These are phyloP conservation scores for Apodospora peruviana DNA, from an alignment of 495 filamentous ascomycete genomes.

Conservation along the genomic window DNA sequence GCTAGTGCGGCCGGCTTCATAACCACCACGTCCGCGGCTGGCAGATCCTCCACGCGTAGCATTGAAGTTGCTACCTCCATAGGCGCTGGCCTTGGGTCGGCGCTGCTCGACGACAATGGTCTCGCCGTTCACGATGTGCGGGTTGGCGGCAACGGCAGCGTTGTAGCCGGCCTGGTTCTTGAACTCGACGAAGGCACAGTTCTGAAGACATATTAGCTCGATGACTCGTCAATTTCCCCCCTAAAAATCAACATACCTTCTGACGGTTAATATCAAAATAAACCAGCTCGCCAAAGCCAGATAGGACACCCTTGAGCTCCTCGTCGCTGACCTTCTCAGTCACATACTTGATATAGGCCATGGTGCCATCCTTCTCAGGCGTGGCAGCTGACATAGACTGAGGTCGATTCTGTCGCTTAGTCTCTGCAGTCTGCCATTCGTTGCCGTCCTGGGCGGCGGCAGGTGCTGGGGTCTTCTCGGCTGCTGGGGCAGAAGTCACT, in stretches of 20 bases:
- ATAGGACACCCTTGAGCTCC: constrained; percentile 58
- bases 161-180: constrained; percentile 69
- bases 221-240: background rate
- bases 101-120: constrained; percentile 84
- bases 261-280: constrained; percentile 84
- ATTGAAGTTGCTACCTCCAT: constrained; percentile 58
- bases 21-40: constrained; percentile 63
- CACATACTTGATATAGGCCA: constrained; percentile 91
- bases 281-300: constrained; percentile 69
- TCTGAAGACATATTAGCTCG: constrained; percentile 49
- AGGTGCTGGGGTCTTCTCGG: constrained; percentile 23
- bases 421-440: constrained; percentile 81
- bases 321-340: constrained; percentile 72
- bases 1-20: constrained; percentile 50
- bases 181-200: constrained; percentile 95
- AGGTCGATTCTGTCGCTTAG: constrained; percentile 69
- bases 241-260: constrained; percentile 59
- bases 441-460: constrained; percentile 41
- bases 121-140: constrained; percentile 75
- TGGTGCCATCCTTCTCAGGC: constrained; percentile 59
- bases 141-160: constrained; percentile 77
- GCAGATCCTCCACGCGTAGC: constrained; percentile 52
- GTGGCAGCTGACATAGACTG: constrained; percentile 45
- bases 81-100: constrained; percentile 64
- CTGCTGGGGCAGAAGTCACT: constrained; percentile 27